Evolutionary conservation across 83 land plant genomes (phyloP).

Genomic region (Thuja plicata): DNA sequence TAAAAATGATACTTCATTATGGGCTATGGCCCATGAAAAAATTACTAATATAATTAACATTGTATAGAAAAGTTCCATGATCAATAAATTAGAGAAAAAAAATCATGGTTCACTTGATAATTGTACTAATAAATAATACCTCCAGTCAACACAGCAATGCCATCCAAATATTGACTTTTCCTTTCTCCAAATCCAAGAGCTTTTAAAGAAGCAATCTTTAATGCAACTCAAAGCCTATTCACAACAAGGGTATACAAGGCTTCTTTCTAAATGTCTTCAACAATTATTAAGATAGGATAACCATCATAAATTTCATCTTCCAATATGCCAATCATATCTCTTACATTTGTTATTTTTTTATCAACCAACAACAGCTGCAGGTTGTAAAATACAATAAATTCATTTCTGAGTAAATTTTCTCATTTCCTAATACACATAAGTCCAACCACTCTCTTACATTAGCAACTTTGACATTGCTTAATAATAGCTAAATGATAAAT

Average conservation of each 20-base stretch:
- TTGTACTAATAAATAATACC: not conserved
- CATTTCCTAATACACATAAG: too few relatives aligned
- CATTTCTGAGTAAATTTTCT: too few relatives aligned
- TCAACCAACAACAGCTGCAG: slow-evolving; percentile 81
- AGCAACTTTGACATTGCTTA: not conserved
- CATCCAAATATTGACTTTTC: too few relatives aligned
- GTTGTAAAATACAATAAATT: not conserved
- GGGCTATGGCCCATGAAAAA: not conserved
- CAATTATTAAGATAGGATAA: slow-evolving; percentile 80
- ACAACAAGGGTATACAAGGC: slow-evolving; percentile 97
- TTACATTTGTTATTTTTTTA: slow-evolving; percentile 76
- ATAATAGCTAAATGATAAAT: not conserved
- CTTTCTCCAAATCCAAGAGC: not conserved
- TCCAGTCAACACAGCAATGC: too few relatives aligned
- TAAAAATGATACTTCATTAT: too few relatives aligned
- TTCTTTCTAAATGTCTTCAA: slow-evolving; percentile 95
- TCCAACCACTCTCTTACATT: too few relatives aligned
- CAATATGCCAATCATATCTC: slow-evolving; percentile 66
- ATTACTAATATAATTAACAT: too few relatives aligned
- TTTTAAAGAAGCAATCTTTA: slow-evolving; percentile 80
- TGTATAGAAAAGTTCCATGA: not conserved
- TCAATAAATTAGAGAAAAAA: not conserved
- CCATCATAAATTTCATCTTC: slow-evolving; percentile 34
- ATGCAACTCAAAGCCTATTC: slow-evolving; percentile 81
- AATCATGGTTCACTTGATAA: not conserved